Evolutionary conservation across 116 monocot species (phyloP), one percentile per base, ranked within the genome.

Genomic region (Cymodocea nodosa): DNA sequence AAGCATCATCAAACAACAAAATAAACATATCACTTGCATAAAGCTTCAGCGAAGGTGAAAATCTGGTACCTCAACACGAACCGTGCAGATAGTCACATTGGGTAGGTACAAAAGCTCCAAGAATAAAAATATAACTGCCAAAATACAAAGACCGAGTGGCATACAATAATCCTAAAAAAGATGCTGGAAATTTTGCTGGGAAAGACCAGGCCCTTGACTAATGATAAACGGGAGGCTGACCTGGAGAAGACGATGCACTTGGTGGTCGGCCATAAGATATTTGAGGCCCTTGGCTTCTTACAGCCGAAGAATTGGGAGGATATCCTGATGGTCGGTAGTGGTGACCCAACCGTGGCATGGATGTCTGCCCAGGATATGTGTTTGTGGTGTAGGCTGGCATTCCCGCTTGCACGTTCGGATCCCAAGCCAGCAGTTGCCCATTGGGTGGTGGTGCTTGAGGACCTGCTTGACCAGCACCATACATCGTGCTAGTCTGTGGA

Each of bases 391-490:
- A 90, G 7, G 71, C 15, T 6, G 70, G 68, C 15, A 50, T 50
- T 4, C 58, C 72, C 6, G 62, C 74, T 69, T 67, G 70, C 62
- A 60, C 57, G 63, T 67, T 77, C 24, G 77, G 79, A 65, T 95
- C 82, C 95, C 95, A 95, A 69, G 73, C 52, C 1, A 74, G 65
- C 77, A 74, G 72, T 59, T 76, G 80, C 17, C 74, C 72, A 50
- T 50, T 44, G 15, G 44, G 15, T 13, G 15, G 25, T 44, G 60
- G 70, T 19, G 50, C 60, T 35, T 59, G 48, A 23, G 40, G 37
- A 35, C 65, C 73, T 35, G 23, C 61, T 36, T 51, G 60, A 35
- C 58, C 60, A 0, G 68, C 68, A 4, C 18, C 19, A 23, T 60
- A 39, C 7, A 59, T 48, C 12, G 51, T 54, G 23, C 63, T 66